Evolutionary conservation across 2,329 filamentous ascomycete genomes (phyloP).

Genomic region (Paraconiothyrium brasiliense): DNA sequence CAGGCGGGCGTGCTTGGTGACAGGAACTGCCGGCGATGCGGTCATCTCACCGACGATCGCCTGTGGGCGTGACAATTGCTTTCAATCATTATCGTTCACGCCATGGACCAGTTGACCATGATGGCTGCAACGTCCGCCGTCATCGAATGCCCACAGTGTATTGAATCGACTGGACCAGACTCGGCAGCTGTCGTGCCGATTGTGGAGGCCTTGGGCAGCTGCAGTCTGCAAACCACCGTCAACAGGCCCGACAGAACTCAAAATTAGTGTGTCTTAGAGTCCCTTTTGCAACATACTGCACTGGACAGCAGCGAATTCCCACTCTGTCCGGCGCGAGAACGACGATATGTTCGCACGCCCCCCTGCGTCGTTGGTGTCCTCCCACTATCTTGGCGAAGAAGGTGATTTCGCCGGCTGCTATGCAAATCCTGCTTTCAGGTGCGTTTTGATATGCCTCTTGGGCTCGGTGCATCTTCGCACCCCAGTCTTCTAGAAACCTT

Average conservation of each 20-base stretch:
- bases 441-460: background rate
- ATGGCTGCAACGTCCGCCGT: background rate
- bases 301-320: background rate
- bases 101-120: background rate
- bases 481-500: conserved; percentile 45
- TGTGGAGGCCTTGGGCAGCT: no score
- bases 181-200: background rate
- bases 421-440: background rate
- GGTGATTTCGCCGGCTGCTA: no score
- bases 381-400: background rate
- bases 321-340: no score
- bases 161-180: background rate
- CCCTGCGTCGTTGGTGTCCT: background rate
- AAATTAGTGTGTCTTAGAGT: conserved; percentile 8
- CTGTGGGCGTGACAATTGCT: conserved; percentile 11
- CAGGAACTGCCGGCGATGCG: conserved; percentile 3
- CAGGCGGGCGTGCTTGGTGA: conserved; percentile 26
- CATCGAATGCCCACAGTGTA: background rate
- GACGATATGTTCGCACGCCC: background rate
- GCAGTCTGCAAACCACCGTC: background rate
- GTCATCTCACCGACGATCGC: conserved; percentile 24
- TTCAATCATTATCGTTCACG: background rate
- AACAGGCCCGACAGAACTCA: conserved; percentile 10
- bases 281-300: conserved; percentile 24
- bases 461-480: conserved; percentile 17